Conservation (phyloP, 2,329 filamentous ascomycete genomes). For the Aspergillus sp. region DNA sequence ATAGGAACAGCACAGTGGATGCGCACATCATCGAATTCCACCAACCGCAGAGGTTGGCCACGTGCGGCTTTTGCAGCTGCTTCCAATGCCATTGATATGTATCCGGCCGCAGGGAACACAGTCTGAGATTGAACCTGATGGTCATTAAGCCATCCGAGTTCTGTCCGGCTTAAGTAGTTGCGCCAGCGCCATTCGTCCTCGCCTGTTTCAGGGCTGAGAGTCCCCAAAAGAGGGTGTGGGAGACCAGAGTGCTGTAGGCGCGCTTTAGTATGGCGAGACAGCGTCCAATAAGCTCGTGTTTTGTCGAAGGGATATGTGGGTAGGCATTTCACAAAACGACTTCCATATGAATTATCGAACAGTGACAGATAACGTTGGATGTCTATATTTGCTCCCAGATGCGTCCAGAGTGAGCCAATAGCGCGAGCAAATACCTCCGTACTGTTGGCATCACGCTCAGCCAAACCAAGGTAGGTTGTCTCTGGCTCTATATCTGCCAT, state of each 20-base stretch:
- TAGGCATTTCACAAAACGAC: background rate
- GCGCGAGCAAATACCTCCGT: slow-evolving; percentile 9
- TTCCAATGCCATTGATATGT: slow-evolving; percentile 17
- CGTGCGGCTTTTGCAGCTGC: slow-evolving; percentile 3
- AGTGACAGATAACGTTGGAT: background rate
- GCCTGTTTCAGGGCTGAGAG: slow-evolving; percentile 4
- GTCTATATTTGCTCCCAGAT: slow-evolving; percentile 1
- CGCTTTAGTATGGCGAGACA: slow-evolving; percentile 6
- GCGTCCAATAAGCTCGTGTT: slow-evolving; percentile 1
- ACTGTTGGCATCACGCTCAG: slow-evolving; percentile 17
- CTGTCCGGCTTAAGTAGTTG: slow-evolving; percentile 18
- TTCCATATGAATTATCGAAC: background rate
- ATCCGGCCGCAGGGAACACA: slow-evolving; percentile 30
- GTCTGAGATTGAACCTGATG: slow-evolving; percentile 26
- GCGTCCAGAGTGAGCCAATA: slow-evolving; percentile 13
- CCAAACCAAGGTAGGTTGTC: background rate
- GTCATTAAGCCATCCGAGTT: slow-evolving; percentile 28
- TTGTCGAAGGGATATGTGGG: slow-evolving; percentile 13
- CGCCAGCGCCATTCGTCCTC: slow-evolving; percentile 18
- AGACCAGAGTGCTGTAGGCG: background rate
- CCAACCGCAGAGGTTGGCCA: background rate
- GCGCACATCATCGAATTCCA: slow-evolving; percentile 4
- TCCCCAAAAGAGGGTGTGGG: slow-evolving; percentile 8
- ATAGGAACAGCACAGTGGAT: slow-evolving; percentile 2
- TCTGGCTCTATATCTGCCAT: background rate